Evolutionary conservation across 176 grass and related monocot genomes (phyloP), one percentile per base, ranked within the genome.

Genomic region (Ananas comosus): DNA sequence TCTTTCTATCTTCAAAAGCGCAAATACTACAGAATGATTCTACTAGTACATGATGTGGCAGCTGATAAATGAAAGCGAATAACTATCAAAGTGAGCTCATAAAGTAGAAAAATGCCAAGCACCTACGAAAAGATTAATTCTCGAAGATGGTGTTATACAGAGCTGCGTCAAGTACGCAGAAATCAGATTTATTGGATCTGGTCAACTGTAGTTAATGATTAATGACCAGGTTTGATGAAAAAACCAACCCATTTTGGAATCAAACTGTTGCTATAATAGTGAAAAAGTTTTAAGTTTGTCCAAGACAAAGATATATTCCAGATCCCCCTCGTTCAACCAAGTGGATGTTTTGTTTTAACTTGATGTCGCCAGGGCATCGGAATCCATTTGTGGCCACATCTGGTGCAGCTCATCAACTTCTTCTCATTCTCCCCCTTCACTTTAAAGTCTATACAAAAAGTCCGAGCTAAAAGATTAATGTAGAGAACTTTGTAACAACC

Each of bases 21-120:
- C 70, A 70, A 74, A 81, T 78, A 70, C 66, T 49, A 88, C 78
- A 70, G 85, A 84, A 88, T 79, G 61, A 86, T 88, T 74, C 81
- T 66, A 48, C 64, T 2, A 33, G 51, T 53, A 74, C 77, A 73
- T 81, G 56, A 22, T 61, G 56, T 61, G 56, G 21, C 33, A 19
- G 56, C n/a, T 61, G 23, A 18, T n/a, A 27, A 67, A 49, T 13
- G 28, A 76, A 52, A 65, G 56, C 19, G n/a, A 59, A 48, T 57
- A 4, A 7, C 13, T 48, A 76, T 67, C 67, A 53, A 79, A 51
- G 56, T 68, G 74, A 76, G 66, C 65, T 76, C 29, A 76, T 17
- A 67, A 25, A 76, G 68, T n/a, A 51, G 25, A 75, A 56, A 56
- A 58, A 51, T 10, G 21, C 13, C 12, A 51, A 27, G 28, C 16